These are phyloP conservation scores for Talaromyces stipitatus DNA, from an alignment of 495 filamentous ascomycete species.

Conservation along the genomic window DNA sequence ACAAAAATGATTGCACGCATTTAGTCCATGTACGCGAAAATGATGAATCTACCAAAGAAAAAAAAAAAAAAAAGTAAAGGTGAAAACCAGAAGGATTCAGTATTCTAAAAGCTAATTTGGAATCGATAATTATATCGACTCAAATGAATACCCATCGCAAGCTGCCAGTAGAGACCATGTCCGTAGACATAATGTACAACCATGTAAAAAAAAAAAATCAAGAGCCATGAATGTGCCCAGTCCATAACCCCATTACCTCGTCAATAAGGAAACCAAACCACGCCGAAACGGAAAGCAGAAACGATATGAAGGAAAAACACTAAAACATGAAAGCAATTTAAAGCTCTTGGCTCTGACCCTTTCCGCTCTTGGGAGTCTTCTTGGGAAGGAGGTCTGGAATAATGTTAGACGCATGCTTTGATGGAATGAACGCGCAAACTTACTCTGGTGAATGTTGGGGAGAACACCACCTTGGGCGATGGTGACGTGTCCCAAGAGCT, in stretches of 20 bases:
- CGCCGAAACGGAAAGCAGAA: constrained; percentile 49
- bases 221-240: constrained; percentile 69
- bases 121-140: neutral
- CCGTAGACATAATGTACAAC: constrained; percentile 92
- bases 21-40: too few species aligned
- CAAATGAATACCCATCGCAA: constrained; percentile 23
- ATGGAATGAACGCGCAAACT: constrained; percentile 24
- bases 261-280: constrained; percentile 59
- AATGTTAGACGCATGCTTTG: constrained; percentile 31
- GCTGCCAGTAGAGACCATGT: constrained; percentile 43
- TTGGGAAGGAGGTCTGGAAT: constrained; percentile 84
- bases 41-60: too few species aligned
- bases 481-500: constrained; percentile 97
- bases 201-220: constrained; percentile 63
- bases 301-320: constrained; percentile 15
- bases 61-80: neutral
- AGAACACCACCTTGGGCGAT: constrained; percentile 99
- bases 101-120: constrained; percentile 3
- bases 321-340: constrained; percentile 43
- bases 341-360: constrained; percentile 85
- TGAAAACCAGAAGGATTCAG: neutral
- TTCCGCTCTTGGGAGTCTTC: constrained; percentile 92
- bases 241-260: constrained; percentile 89
- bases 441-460: constrained; percentile 98
- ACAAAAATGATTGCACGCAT: neutral